Percentiles rank a stretch among this genome's conserved stretches.
Conservation (phyloP, 768 basidiomycete genomes). For the Tubosaeta sp. region DNA sequence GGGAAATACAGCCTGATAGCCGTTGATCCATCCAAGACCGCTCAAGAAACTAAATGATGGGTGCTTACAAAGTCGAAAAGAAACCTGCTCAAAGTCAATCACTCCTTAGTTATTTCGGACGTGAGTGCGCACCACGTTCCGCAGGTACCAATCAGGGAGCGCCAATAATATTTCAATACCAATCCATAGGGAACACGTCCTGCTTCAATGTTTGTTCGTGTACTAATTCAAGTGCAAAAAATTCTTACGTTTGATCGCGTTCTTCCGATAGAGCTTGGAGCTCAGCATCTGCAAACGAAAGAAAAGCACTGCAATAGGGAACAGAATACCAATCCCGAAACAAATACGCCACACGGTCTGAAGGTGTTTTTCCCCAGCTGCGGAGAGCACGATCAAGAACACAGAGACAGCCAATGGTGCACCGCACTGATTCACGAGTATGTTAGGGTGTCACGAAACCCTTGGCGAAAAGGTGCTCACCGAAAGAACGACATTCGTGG, state of each 20-base stretch:
- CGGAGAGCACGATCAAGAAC: conserved; percentile 65
- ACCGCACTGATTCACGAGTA: conserved; percentile 42
- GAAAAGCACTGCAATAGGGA: conserved; percentile 64
- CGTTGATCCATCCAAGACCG: neutral
- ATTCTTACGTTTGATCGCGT: conserved; percentile 59
- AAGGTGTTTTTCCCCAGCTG: conserved; percentile 57
- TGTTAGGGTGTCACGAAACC: neutral
- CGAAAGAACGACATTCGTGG: conserved; percentile 65
- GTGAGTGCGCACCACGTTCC: conserved; percentile 53
- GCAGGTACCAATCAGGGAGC: conserved; percentile 61
- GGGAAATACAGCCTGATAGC: conserved; percentile 56
- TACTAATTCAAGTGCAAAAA: neutral
- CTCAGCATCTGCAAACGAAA: conserved; percentile 73
- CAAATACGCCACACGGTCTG: conserved; percentile 63
- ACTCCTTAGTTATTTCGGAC: neutral
- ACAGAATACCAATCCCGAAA: conserved; percentile 57
- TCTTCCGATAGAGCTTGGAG: conserved; percentile 55
- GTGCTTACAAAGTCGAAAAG: conserved; percentile 60
- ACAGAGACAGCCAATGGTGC: conserved; percentile 61
- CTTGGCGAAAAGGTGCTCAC: conserved; percentile 27
- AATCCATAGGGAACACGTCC: conserved; percentile 57
- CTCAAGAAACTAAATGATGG: neutral
- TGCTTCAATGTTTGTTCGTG: conserved; percentile 19
- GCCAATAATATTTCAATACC: conserved; percentile 63
- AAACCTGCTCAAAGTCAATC: conserved; percentile 40